These are phyloP conservation scores for Lentinula guzmanii DNA, from an alignment of 768 basidiomycete species.

Conservation along the genomic window DNA sequence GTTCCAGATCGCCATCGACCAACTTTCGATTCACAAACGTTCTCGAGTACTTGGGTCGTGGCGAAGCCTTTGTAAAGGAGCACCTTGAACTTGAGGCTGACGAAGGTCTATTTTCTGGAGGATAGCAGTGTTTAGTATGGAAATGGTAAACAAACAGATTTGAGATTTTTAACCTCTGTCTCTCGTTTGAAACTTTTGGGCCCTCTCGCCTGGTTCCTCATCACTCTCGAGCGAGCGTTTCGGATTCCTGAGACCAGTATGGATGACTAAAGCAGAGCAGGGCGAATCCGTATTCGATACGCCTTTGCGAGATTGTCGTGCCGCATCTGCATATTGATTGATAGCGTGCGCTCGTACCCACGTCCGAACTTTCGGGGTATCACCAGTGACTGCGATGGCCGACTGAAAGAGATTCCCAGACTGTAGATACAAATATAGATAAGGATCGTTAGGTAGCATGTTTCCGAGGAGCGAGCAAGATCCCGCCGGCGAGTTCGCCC, in stretches of 20 bases:
- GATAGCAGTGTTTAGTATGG: background rate
- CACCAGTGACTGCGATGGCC: background rate
- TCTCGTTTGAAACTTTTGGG: background rate
- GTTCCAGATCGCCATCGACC: background rate
- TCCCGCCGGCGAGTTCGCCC: background rate
- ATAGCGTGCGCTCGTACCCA: background rate
- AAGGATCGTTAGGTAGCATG: too few relatives aligned
- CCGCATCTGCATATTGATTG: background rate
- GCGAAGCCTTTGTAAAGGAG: background rate
- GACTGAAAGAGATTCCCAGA: background rate
- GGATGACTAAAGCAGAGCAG: background rate
- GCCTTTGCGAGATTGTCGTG: background rate
- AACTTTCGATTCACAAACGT: background rate
- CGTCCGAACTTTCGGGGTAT: background rate
- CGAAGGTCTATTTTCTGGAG: background rate
- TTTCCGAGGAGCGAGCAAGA: too few relatives aligned
- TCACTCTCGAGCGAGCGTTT: too few relatives aligned
- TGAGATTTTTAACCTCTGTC: background rate
- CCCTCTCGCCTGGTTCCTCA: background rate
- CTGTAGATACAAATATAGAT: too few relatives aligned
- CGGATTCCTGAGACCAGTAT: background rate
- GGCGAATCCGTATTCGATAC: background rate
- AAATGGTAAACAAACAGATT: background rate
- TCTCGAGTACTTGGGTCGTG: too few relatives aligned
- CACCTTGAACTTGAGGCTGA: background rate